Conservation (phyloP, 1,284 basidiomycete genomes). For the Tylopilus sp. region DNA sequence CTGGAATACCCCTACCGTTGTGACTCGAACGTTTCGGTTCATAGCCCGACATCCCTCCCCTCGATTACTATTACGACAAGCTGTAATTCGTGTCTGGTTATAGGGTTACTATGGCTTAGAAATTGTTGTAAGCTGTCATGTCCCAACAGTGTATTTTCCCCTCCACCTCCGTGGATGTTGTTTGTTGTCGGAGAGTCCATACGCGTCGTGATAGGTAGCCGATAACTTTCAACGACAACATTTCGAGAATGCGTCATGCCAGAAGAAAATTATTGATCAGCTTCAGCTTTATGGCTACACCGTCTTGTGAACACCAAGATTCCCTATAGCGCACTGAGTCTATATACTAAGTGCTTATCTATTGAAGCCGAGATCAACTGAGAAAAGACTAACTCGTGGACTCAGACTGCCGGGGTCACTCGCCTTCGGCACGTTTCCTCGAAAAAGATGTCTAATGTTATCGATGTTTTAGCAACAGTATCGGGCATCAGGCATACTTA, state of each 20-base stretch:
- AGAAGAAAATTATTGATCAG: background rate
- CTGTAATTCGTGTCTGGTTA: constrained; percentile 39
- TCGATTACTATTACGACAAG: constrained; percentile 94
- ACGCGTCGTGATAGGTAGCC: background rate
- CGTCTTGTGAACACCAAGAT: background rate
- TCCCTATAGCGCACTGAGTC: no score
- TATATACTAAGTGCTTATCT: no score
- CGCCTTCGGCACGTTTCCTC: constrained; percentile 16
- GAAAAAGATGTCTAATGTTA: constrained; percentile 16
- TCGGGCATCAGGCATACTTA: constrained; percentile 42
- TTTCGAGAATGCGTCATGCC: background rate
- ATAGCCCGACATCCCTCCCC: constrained; percentile 79
- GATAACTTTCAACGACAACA: background rate
- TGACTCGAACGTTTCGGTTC: constrained; percentile 13
- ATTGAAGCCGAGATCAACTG: no score
- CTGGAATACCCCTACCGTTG: background rate
- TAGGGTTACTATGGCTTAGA: constrained; percentile 6
- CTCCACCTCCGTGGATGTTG: background rate
- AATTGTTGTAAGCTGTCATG: constrained; percentile 20
- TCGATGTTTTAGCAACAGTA: constrained; percentile 37
- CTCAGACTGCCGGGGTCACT: no score
- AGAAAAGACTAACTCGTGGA: no score
- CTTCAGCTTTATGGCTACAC: background rate
- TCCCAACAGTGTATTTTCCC: constrained; percentile 14
- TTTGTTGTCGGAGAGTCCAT: background rate